phyloP scores from a whole-genome alignment of 179 eudicot genomes.

The Vitellaria paradoxa region DNA sequence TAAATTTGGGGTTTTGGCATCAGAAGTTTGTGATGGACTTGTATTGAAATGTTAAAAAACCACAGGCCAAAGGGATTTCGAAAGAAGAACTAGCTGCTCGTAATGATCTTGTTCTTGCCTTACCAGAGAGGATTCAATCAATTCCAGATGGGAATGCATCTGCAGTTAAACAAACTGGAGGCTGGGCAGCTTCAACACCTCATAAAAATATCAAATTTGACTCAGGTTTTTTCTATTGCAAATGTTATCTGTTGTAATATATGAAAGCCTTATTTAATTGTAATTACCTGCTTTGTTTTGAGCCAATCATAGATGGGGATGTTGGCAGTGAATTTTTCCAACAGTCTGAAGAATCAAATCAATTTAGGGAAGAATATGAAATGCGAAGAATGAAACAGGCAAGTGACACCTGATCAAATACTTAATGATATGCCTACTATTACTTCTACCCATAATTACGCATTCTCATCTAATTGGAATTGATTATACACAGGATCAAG shows the following conservation, averaged over 20 bases:
- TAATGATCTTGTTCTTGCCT: slow-evolving; percentile 56
- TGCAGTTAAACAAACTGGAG: slow-evolving; percentile 50
- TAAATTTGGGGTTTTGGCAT: not conserved
- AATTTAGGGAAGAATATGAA: slow-evolving; percentile 62
- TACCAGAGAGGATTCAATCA: slow-evolving; percentile 56
- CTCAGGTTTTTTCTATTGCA: slow-evolving; percentile 37
- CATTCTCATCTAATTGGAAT: not conserved
- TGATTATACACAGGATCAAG: slow-evolving; percentile 48
- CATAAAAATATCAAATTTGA: slow-evolving; percentile 55
- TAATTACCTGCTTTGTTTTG: not conserved
- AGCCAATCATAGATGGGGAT: slow-evolving; percentile 42
- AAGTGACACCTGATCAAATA: not conserved
- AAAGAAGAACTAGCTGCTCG: slow-evolving; percentile 55
- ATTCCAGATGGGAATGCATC: slow-evolving; percentile 68
- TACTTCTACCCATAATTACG: not conserved
- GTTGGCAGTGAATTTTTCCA: slow-evolving; percentile 49
- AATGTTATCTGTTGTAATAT: not conserved
- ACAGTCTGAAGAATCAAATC: slow-evolving; percentile 62
- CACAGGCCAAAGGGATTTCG: slow-evolving; percentile 69
- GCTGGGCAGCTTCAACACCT: slow-evolving; percentile 56
- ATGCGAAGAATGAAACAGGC: slow-evolving; percentile 72
- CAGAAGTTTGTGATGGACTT: not conserved
- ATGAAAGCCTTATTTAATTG: not conserved
- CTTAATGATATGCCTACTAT: not conserved
- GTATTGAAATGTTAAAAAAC: not conserved